Evolutionary conservation across 75 land plant species (phyloP).

Genomic region (Sequoiadendron giganteum): DNA sequence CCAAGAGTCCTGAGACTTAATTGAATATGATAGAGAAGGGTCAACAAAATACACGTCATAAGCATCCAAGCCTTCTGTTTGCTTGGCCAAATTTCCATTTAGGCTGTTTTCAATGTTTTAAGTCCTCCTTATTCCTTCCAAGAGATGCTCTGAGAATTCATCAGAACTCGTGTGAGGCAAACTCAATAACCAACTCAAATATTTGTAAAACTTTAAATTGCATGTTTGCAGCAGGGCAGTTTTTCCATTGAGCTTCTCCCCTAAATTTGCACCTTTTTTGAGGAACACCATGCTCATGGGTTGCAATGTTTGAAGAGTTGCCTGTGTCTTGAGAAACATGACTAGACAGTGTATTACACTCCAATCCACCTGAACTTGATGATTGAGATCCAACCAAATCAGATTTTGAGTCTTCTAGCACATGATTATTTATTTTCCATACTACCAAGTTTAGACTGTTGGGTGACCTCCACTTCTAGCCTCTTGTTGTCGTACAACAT

Average conservation of each 20-base stretch:
- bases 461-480: not conserved
- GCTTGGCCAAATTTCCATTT: not conserved
- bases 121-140: not conserved
- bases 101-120: not conserved
- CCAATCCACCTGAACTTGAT: not conserved
- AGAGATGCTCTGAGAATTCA: not conserved
- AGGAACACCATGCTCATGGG: not conserved
- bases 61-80: conserved; percentile 6
- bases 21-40: conserved; percentile 1
- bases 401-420: not conserved
- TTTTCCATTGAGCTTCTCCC: not conserved
- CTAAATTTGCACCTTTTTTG: not conserved
- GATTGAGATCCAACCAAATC: not conserved
- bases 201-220: not conserved
- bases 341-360: not conserved
- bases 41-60: conserved; percentile 12
- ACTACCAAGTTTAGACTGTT: not conserved
- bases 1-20: conserved; percentile 13
- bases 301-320: not conserved
- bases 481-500: not conserved
- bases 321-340: not conserved
- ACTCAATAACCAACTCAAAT: not conserved
- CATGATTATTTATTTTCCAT: not conserved
- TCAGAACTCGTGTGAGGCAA: not conserved
- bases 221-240: not conserved